Conservation (phyloP, 306 rosid genomes). For the Trifolium fragiferum region DNA sequence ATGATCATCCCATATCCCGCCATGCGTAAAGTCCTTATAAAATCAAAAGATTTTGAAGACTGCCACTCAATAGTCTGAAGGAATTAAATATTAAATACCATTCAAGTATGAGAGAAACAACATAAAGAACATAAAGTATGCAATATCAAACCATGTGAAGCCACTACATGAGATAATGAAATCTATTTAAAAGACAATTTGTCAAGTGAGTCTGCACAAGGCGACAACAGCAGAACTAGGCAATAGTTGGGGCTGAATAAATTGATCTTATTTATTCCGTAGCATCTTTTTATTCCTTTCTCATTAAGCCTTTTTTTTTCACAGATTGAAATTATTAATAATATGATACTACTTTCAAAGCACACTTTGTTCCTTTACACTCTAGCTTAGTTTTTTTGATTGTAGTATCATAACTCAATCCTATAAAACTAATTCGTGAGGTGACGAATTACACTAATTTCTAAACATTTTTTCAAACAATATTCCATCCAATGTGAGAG, state of each 20-base stretch:
- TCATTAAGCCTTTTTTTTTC: slow-evolving; percentile 1
- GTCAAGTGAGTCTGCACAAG: slow-evolving; percentile 18
- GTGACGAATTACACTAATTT: background rate
- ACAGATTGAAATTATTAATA: background rate
- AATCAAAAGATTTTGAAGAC: slow-evolving; percentile 61
- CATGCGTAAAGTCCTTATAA: slow-evolving; percentile 83
- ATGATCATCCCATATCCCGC: slow-evolving; percentile 83
- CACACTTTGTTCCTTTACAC: slow-evolving; percentile 19
- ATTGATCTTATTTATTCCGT: background rate
- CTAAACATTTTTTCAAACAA: background rate
- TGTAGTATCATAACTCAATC: slow-evolving; percentile 1
- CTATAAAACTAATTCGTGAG: background rate
- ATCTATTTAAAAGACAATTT: slow-evolving; percentile 23
- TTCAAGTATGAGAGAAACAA: slow-evolving; percentile 23
- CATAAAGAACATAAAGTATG: slow-evolving; percentile 30
- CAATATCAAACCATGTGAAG: slow-evolving; percentile 27
- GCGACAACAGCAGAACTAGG: background rate
- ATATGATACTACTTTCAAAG: slow-evolving; percentile 9
- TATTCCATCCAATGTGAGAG: background rate
- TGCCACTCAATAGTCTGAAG: slow-evolving; percentile 59
- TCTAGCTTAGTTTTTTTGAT: background rate
- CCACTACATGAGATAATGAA: slow-evolving; percentile 22
- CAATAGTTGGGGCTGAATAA: slow-evolving; percentile 14
- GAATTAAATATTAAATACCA: slow-evolving; percentile 15
- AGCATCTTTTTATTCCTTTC: background rate